phyloP scores from a whole-genome alignment of 176 grass and related monocot species.

The Poa pratensis region DNA sequence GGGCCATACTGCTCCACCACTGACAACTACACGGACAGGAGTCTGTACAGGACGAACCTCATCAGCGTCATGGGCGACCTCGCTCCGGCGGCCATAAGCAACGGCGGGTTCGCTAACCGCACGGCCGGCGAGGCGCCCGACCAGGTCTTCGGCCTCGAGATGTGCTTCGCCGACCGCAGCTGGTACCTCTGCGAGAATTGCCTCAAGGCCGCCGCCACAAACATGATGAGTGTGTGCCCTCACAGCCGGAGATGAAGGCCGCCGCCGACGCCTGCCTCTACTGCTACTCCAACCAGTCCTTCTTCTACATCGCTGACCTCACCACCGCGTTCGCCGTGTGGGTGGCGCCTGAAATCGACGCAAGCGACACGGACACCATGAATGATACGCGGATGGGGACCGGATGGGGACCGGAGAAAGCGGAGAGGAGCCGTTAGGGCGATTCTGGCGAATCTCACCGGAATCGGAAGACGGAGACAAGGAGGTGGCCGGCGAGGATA shows the following conservation, averaged over 20 bases:
- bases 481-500: too few relatives aligned
- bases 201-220: background rate
- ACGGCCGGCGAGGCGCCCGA: background rate
- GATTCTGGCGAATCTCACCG: too few relatives aligned
- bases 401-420: too few relatives aligned
- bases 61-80: background rate
- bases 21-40: background rate
- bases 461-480: too few relatives aligned
- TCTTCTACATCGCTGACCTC: background rate
- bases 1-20: conserved; percentile 1
- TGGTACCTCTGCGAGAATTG: background rate
- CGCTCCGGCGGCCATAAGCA: background rate
- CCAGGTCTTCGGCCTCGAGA: background rate
- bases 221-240: background rate
- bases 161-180: background rate
- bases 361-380: too few relatives aligned
- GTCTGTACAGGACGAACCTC: background rate
- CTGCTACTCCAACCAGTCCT: background rate
- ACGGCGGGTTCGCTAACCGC: background rate
- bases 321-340: background rate
- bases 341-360: too few relatives aligned
- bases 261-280: background rate
- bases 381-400: too few relatives aligned
- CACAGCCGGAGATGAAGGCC: background rate
- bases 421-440: too few relatives aligned